Base-by-base conservation (phyloP, 2,329 filamentous ascomycete genomes). In the Fusarium denticulatum region DNA sequence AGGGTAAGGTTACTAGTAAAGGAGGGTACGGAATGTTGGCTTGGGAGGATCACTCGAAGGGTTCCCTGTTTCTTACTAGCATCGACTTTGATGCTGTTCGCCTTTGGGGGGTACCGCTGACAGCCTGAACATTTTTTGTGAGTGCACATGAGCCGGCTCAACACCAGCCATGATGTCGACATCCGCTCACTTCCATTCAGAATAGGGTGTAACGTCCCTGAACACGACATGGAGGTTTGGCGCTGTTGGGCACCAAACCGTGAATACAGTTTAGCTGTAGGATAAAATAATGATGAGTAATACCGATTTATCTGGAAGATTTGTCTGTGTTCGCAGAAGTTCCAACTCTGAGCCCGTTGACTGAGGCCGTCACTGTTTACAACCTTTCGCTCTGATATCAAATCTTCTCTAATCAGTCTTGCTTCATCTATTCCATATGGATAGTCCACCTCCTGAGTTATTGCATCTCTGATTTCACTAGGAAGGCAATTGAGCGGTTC, bases 81-180 rank as follows among this genome's bases (percentile, higher is more conserved):
- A n/a, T 73, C 7, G 66, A 73, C 2, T 73, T 49, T 47, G 70
- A 73, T 24, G 52, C 52, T 16, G 39, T 71, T n/a, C 70, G 70
- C 1, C 18, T 73, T 13, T 73, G 70, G 70, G 58, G 30, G 22
- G 39, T 62, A 9, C 78, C 77, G 2, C 30, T 69, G 28, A 36
- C 52, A 20, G 7, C 18, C 12, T 60, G 34, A 13, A 11, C 2
- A 2, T 42, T 9, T 22, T 14, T 22, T 30, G 14, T n/a, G 12
- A 16, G 18, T 32, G 22, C 12, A 22, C 16, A n/a, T 32, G 15
- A 20, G 18, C n/a, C 7, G 11, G 30, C 14, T 36, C 24, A 34
- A 58, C n/a, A 32, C 22, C 16, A 22, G 30, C n/a, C 11, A 34
- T 32, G 4, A 26, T n/a, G n/a, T 14, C 8, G 9, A 20, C 18